Evolutionary conservation across 2,329 filamentous ascomycete genomes (phyloP).

Genomic region (Exophiala lecanii-corni): DNA sequence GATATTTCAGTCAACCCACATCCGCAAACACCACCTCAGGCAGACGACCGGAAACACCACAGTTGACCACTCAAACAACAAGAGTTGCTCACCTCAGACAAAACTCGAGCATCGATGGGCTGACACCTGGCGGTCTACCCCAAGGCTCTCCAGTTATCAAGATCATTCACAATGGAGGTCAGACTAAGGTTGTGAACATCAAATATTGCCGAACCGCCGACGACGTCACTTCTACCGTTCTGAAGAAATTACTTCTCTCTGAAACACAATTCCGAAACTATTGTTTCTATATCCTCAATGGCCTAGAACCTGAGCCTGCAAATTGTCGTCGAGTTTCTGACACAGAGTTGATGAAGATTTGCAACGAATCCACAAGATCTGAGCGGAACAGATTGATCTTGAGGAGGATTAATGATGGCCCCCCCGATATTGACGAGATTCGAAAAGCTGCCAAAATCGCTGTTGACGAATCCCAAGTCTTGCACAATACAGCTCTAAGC

Average conservation of each 20-base stretch:
- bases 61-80: constrained; percentile 58
- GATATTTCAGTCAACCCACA: constrained; percentile 53
- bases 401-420: constrained; percentile 84
- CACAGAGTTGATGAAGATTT: constrained; percentile 82
- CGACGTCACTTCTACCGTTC: constrained; percentile 83
- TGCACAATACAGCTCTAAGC: constrained; percentile 58
- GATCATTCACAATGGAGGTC: constrained; percentile 85
- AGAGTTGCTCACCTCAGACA: constrained; percentile 68
- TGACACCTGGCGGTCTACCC: constrained; percentile 79
- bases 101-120: constrained; percentile 77
- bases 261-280: constrained; percentile 92
- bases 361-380: constrained; percentile 76
- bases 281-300: constrained; percentile 91
- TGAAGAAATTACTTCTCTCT: constrained; percentile 81
- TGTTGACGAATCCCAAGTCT: constrained; percentile 75
- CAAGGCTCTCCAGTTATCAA: constrained; percentile 83
- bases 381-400: constrained; percentile 89
- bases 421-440: constrained; percentile 81
- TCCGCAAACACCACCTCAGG: constrained; percentile 50
- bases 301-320: constrained; percentile 73
- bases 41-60: constrained; percentile 57
- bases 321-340: constrained; percentile 81
- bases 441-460: constrained; percentile 84
- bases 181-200: constrained; percentile 91
- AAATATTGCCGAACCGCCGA: constrained; percentile 86